Percentiles rank a stretch among this genome's conserved stretches.
These are phyloP conservation scores for Solanum paucissectum DNA, from an alignment of 257 asterid genomes.

Conservation along the genomic window DNA sequence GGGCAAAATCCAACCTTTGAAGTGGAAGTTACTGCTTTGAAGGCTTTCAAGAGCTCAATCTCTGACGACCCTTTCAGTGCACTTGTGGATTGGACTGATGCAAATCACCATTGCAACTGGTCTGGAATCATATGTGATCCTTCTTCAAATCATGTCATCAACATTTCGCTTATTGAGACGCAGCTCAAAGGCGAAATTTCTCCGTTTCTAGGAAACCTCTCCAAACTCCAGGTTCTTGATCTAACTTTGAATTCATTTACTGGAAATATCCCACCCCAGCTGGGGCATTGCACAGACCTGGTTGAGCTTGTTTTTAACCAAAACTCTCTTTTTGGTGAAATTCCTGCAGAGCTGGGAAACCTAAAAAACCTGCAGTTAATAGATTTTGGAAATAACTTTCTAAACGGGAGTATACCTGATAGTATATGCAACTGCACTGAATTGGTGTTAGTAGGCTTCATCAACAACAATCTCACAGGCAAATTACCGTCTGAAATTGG, in stretches of 20 bases:
- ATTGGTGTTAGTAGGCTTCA: slow-evolving; percentile 31
- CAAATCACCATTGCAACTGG: slow-evolving; percentile 67
- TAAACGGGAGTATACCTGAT: slow-evolving; percentile 50
- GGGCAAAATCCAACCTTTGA: slow-evolving; percentile 1
- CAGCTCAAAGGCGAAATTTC: slow-evolving; percentile 48
- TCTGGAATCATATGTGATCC: slow-evolving; percentile 52
- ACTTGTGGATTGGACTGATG: slow-evolving; percentile 44
- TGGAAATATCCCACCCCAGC: slow-evolving; percentile 49
- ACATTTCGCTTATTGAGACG: slow-evolving; percentile 40
- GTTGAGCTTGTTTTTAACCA: slow-evolving; percentile 24
- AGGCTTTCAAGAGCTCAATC: slow-evolving; percentile 44
- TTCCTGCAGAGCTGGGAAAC: slow-evolving; percentile 53
- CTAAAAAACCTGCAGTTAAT: slow-evolving; percentile 25
- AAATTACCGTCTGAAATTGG: slow-evolving; percentile 43
- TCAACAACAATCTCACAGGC: slow-evolving; percentile 57
- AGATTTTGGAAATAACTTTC: slow-evolving; percentile 49
- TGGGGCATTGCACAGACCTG: slow-evolving; percentile 35
- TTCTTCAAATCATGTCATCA: slow-evolving; percentile 17
- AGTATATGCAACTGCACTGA: slow-evolving; percentile 53
- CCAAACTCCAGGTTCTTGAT: slow-evolving; percentile 69
- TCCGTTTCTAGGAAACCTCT: slow-evolving; percentile 52
- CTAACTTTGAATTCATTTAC: slow-evolving; percentile 56
- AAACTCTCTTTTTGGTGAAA: slow-evolving; percentile 47
- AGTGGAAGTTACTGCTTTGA: slow-evolving; percentile 40
- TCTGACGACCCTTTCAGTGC: slow-evolving; percentile 35